Evolutionary conservation across 176 grass and related monocot genomes (phyloP).

Genomic region (Echinochloa phyllopogon): DNA sequence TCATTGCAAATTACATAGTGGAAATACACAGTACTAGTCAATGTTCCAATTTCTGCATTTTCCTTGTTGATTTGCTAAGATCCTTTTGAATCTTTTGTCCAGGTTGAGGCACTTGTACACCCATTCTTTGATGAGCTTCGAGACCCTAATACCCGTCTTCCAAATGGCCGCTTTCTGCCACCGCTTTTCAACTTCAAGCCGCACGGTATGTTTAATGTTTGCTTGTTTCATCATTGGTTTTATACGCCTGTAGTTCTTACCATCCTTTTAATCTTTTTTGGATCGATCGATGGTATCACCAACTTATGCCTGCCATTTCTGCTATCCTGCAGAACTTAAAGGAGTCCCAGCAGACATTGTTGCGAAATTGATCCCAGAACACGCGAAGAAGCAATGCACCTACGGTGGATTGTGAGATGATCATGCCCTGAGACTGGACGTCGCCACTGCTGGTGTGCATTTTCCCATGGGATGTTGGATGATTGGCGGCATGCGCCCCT

Average conservation of each 20-base stretch:
- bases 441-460: conserved; percentile 16
- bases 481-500: background rate
- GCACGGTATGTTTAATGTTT: conserved; percentile 51
- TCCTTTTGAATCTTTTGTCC: background rate
- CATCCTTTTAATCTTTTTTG: no score
- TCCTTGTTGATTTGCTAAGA: conserved; percentile 17
- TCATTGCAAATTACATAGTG: background rate
- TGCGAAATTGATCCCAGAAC: conserved; percentile 85
- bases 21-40: background rate
- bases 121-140: conserved; percentile 92
- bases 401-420: conserved; percentile 61
- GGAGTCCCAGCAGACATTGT: conserved; percentile 66
- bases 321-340: conserved; percentile 70
- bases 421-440: background rate
- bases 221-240: background rate
- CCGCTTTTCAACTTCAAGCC: conserved; percentile 83
- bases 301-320: background rate
- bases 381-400: conserved; percentile 81
- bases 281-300: background rate
- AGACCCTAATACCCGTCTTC: conserved; percentile 64
- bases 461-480: conserved; percentile 29
- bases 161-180: conserved; percentile 70
- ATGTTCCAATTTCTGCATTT: background rate
- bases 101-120: conserved; percentile 77
- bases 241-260: background rate